A percentile compares a stretch with the other conserved stretches of the same genome.
Conservation (phyloP, 768 basidiomycete species). For the Candolleomyces eurysporus region DNA sequence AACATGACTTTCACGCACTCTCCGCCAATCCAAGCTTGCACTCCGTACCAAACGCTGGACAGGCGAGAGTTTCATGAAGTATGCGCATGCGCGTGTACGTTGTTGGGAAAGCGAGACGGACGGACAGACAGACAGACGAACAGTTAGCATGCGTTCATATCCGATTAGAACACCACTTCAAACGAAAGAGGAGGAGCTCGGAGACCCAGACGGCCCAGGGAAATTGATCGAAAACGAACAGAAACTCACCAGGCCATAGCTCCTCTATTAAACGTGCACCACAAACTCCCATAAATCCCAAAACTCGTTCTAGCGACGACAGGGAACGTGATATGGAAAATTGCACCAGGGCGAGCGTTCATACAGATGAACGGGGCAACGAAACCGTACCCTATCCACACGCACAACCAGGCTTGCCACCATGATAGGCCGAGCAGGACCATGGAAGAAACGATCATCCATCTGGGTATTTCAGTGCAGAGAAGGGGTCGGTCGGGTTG, state of each 20-base stretch:
- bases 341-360: conserved; percentile 76
- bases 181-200: too few species aligned
- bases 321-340: conserved; percentile 77
- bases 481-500: neutral
- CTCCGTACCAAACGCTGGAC: conserved; percentile 75
- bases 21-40: conserved; percentile 82
- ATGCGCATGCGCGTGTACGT: neutral
- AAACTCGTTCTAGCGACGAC: conserved; percentile 74
- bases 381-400: conserved; percentile 61
- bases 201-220: too few species aligned
- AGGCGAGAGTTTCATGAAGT: neutral
- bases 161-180: too few species aligned
- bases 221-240: neutral
- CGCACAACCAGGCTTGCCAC: conserved; percentile 87
- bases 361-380: conserved; percentile 71
- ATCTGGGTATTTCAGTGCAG: conserved; percentile 36
- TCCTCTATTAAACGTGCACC: conserved; percentile 77
- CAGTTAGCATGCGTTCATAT: neutral
- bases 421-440: conserved; percentile 68
- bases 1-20: conserved; percentile 74
- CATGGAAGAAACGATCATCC: conserved; percentile 80
- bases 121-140: neutral
- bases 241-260: conserved; percentile 65
- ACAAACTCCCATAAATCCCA: conserved; percentile 74
- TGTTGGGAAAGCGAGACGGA: neutral